Base-by-base conservation (phyloP, 371 early-diverging fungal species). In the Mortierella sp. region DNA sequence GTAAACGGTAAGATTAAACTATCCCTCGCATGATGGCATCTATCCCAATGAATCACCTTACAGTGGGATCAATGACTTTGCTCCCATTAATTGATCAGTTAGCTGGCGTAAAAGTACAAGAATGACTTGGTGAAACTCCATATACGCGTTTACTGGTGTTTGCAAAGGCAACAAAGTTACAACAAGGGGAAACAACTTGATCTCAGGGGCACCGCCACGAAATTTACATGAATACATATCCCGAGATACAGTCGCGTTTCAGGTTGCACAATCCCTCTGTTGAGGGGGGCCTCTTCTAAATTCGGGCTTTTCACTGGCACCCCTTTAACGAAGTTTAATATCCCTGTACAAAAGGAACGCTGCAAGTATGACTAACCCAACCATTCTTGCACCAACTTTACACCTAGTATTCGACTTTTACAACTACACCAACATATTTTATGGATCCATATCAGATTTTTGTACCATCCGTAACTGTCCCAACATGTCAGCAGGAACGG, bases 381-480 rank as follows among this genome's bases (percentile, higher is more conserved):
- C 64, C 32, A 6, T 32, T 32, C 11, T 19, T 38, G 40, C 11
- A 2, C 19, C 45, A 43, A 19, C n/a, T 32, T 22, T 47, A 8
- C 28, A 11, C 64, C n/a, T 55, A 55, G 55, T 55, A 10, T 55
- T 55, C 28, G 55, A 55, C 0, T 55, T 55, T 55, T 97, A 97
- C 90, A 94, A 95, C 88, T 92, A 95, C 73, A 89, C 95, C 77
- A 96, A 96, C 83, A 86, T 96, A 85, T 97, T 97, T 76, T 97
- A 97, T 83, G 94, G 95, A 50, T 90, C 96, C 13, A 87, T 98
- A 59, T 90, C 96, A 16, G 96, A 97, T 67, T 96, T 94, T 84
- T 98, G 98, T 85, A 94, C 96, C 2, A 85, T 89, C 43, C 82
- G 87, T 40, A 88, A 89, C 41, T 98, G 97, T 74, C 92, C 96